Evolutionary conservation across 768 basidiomycete species (phyloP).

Genomic region (Aureoboletus auriporus): DNA sequence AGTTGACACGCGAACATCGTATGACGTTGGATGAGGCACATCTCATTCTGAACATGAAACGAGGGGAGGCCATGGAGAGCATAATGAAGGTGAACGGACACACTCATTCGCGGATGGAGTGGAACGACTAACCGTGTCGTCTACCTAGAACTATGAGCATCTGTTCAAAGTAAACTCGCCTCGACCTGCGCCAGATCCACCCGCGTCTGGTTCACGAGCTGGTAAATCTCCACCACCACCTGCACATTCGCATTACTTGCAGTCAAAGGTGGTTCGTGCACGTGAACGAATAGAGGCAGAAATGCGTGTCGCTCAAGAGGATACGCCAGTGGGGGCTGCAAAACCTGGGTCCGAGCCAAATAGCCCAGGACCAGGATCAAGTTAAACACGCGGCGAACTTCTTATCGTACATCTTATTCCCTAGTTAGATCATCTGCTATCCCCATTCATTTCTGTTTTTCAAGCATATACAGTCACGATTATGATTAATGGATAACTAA

Average conservation of each 20-base stretch:
- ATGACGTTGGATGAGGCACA: constrained; percentile 97
- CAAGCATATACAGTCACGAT: constrained; percentile 13
- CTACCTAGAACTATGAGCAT: constrained; percentile 80
- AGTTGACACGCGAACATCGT: constrained; percentile 76
- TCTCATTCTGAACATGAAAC: constrained; percentile 85
- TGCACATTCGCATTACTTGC: constrained; percentile 83
- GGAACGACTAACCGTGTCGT: constrained; percentile 2
- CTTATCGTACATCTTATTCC: constrained; percentile 13
- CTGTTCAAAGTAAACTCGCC: constrained; percentile 88
- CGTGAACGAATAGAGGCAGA: constrained; percentile 95
- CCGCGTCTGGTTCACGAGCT: constrained; percentile 33
- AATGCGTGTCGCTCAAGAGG: constrained; percentile 31
- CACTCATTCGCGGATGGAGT: not conserved
- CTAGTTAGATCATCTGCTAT: constrained; percentile 21
- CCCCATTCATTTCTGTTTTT: constrained; percentile 26
- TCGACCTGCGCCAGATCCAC: constrained; percentile 48
- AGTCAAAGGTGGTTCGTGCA: constrained; percentile 95
- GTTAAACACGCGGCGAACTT: constrained; percentile 11
- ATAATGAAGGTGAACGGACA: constrained; percentile 60
- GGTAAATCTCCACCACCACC: constrained; percentile 42
- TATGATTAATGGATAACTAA: constrained; percentile 10
- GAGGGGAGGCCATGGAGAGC: constrained; percentile 61
- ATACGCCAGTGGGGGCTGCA: constrained; percentile 7
- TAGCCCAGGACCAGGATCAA: constrained; percentile 18
- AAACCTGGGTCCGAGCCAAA: constrained; percentile 19